Evolutionary conservation across 768 basidiomycete species (phyloP), one percentile per base, ranked within the genome.

Genomic region (Tephrocybe rancida): DNA sequence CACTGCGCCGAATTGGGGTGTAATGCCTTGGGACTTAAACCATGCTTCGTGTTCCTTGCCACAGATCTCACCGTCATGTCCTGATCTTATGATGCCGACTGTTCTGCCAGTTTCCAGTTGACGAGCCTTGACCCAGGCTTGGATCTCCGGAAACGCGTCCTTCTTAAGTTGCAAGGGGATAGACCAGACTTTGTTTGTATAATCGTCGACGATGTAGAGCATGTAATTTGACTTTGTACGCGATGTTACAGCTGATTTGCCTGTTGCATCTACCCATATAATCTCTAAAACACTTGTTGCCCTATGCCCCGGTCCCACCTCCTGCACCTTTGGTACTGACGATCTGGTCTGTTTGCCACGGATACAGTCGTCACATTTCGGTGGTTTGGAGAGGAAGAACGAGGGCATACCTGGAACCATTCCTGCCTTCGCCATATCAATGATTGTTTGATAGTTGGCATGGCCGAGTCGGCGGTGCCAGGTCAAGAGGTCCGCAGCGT

Each of bases 391-490:
- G 16, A 26, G 29, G 18, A 21, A 30, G 13, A 26, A 25, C 2
- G 11, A 7, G 5, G 44, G 26, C 44, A 30, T n/a, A n/a, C n/a
- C n/a, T n/a, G n/a, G n/a, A n/a, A n/a, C n/a, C n/a, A n/a, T n/a
- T n/a, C n/a, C n/a, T n/a, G 11, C 7, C 30, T 45, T 22, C 2
- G 44, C 44, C 44, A 45, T 45, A 5, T 14, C 16, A 16, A 29
- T 47, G 10, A 46, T 41, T 1, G 44, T 16, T 21, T 48, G 53
- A 16, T 43, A 54, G 30, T 54, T 54, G 5, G 53, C 21, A 35
- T 54, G 53, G 2, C 53, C 46, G 5, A 54, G 53, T 5, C 46
- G 19, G 13, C 18, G 3, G 18, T 53, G 52, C 52, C 52, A 53
- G 11, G 52, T 39, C 13, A 18, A 9, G 1, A 42, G 19, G 24